Percentiles rank a stretch among this genome's conserved stretches.
Evolutionary conservation across 257 asterid species (phyloP).

Genomic region (Ilex asprella): DNA sequence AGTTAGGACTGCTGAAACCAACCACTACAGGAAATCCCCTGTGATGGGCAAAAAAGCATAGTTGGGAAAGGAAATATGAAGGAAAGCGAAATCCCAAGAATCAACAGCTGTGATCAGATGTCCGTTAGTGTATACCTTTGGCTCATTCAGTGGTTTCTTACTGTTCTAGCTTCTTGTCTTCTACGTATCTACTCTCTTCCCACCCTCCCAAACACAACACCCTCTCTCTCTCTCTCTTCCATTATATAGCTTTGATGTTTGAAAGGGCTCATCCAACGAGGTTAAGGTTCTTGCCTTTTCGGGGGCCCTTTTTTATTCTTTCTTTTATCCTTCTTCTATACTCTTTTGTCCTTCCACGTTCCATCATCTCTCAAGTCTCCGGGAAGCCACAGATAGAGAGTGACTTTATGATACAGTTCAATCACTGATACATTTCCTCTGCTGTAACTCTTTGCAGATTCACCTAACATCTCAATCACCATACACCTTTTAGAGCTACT

Average conservation of each 20-base stretch:
- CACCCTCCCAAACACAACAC: not conserved
- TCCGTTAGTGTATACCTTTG: slow-evolving; percentile 13
- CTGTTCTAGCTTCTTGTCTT: slow-evolving; percentile 27
- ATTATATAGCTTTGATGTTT: not conserved
- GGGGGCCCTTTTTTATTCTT: slow-evolving; percentile 10
- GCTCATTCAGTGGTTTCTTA: slow-evolving; percentile 23
- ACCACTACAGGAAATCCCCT: slow-evolving; percentile 19
- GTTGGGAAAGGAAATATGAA: not conserved
- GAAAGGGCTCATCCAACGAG: slow-evolving; percentile 24
- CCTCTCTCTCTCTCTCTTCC: slow-evolving; percentile 10
- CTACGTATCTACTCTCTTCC: not conserved
- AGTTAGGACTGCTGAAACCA: slow-evolving; percentile 9
- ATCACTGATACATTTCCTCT: slow-evolving; percentile 6
- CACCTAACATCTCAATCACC: slow-evolving; percentile 19
- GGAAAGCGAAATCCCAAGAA: slow-evolving; percentile 11
- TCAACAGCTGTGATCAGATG: slow-evolving; percentile 28
- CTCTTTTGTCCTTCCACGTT: slow-evolving; percentile 36
- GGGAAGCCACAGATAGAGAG: slow-evolving; percentile 18
- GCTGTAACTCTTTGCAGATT: slow-evolving; percentile 6
- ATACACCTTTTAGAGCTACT: slow-evolving; percentile 5
- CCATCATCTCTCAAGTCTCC: slow-evolving; percentile 27
- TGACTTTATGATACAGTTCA: slow-evolving; percentile 16
- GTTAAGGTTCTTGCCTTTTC: slow-evolving; percentile 13
- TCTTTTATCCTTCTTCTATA: slow-evolving; percentile 17
- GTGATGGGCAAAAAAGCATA: slow-evolving; percentile 8